Evolutionary conservation across 140 eudicot genomes (phyloP).

Genomic region (Senecio squalidus): DNA sequence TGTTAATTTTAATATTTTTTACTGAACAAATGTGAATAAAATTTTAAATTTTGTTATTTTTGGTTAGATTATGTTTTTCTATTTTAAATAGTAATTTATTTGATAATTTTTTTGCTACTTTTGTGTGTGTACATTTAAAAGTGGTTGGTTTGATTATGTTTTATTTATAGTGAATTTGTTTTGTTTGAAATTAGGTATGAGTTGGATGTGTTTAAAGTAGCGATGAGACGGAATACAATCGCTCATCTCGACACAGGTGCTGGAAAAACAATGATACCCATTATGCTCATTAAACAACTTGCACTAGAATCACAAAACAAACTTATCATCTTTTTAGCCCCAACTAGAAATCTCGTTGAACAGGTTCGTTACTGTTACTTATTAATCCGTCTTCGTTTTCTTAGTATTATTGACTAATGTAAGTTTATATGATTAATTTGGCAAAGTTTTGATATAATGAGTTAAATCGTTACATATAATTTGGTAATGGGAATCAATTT

Average conservation of each 20-base stretch:
- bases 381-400: no score
- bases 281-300: conserved; percentile 57
- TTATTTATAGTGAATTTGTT: background rate
- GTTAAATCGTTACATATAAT: no score
- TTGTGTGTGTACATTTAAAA: background rate
- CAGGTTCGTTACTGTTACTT: conserved; percentile 38
- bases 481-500: background rate
- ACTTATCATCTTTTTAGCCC: conserved; percentile 62
- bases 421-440: no score
- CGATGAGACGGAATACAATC: conserved; percentile 57
- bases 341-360: conserved; percentile 69
- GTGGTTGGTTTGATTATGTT: background rate
- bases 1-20: no score
- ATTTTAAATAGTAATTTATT: no score
- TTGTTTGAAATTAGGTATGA: conserved; percentile 37
- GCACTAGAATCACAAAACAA: conserved; percentile 34
- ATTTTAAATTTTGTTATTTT: no score
- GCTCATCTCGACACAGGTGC: conserved; percentile 56
- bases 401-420: no score
- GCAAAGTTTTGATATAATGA: background rate
- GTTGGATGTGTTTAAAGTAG: conserved; percentile 51
- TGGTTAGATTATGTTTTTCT: no score
- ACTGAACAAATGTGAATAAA: no score
- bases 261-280: conserved; percentile 54
- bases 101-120: no score